phyloP scores from a whole-genome alignment of 2,329 filamentous ascomycete genomes.

The Clarireedia hainanense region DNA sequence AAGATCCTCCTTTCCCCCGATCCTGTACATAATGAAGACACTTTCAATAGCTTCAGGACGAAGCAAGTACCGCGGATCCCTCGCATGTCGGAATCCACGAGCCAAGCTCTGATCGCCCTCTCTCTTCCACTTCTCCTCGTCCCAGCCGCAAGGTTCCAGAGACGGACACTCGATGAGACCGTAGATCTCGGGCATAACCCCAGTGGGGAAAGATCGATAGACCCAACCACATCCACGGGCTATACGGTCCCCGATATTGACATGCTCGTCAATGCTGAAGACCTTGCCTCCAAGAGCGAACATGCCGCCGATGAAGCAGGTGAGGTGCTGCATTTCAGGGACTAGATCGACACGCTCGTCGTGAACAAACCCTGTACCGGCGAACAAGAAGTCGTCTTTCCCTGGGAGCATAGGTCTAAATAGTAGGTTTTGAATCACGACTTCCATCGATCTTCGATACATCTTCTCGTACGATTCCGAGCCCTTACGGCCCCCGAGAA shows the following conservation, averaged over 20 bases:
- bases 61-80: slow-evolving; percentile 37
- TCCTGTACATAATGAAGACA: slow-evolving; percentile 48
- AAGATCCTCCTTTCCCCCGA: slow-evolving; percentile 19
- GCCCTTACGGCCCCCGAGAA: slow-evolving; percentile 3
- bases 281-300: slow-evolving; percentile 57
- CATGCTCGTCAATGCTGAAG: slow-evolving; percentile 42
- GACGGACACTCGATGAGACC: slow-evolving; percentile 30
- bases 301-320: slow-evolving; percentile 63
- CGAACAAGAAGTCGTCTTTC: slow-evolving; percentile 38
- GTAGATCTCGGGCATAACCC: slow-evolving; percentile 51
- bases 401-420: slow-evolving; percentile 36
- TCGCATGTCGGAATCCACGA: slow-evolving; percentile 10
- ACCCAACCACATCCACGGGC: slow-evolving; percentile 54
- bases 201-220: slow-evolving; percentile 46
- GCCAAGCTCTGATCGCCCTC: slow-evolving; percentile 1
- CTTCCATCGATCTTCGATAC: slow-evolving; percentile 34
- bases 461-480: slow-evolving; percentile 30
- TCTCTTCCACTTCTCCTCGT: slow-evolving; percentile 43
- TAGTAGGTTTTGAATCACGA: slow-evolving; percentile 36
- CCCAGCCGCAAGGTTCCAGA: slow-evolving; percentile 13
- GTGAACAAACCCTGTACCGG: slow-evolving; percentile 34
- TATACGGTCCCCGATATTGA: slow-evolving; percentile 46
- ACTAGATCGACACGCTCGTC: slow-evolving; percentile 2
- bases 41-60: slow-evolving; percentile 58
- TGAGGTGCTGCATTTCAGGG: slow-evolving; percentile 48